Evolutionary conservation across 1,284 basidiomycete genomes (phyloP).

Genomic region (Tilletia walkeri): DNA sequence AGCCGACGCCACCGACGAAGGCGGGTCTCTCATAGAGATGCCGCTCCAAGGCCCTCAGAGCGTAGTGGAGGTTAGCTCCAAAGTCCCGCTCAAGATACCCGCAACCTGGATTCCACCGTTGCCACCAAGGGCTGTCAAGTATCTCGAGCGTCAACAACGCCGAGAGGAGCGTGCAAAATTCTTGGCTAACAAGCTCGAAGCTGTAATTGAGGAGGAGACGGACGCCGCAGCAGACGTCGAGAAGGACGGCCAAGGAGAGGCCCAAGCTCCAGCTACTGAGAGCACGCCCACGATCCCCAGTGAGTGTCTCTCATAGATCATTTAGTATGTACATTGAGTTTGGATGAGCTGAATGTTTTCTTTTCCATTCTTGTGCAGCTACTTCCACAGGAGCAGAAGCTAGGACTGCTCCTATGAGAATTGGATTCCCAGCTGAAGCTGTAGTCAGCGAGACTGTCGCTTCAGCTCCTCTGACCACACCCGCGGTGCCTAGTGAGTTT

Average conservation of each 20-base stretch:
- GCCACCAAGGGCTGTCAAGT: neutral
- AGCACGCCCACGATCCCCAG: no score
- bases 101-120: slow-evolving; percentile 9
- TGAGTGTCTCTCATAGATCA: no score
- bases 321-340: no score
- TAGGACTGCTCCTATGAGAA: no score
- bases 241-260: neutral
- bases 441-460: no score
- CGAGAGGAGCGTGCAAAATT: neutral
- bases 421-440: no score
- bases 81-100: neutral
- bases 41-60: slow-evolving; percentile 5
- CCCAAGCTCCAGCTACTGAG: neutral
- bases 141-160: neutral
- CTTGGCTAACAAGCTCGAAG: neutral
- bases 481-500: no score
- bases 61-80: neutral
- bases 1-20: neutral
- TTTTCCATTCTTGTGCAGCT: no score
- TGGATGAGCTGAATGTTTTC: no score
- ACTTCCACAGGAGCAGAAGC: no score
- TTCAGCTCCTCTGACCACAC: no score
- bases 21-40: neutral
- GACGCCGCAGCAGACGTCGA: neutral
- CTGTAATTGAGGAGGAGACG: no score